Base-by-base conservation (phyloP, 768 basidiomycete species). In the Tylopilus plumbeoviolaceoides region DNA sequence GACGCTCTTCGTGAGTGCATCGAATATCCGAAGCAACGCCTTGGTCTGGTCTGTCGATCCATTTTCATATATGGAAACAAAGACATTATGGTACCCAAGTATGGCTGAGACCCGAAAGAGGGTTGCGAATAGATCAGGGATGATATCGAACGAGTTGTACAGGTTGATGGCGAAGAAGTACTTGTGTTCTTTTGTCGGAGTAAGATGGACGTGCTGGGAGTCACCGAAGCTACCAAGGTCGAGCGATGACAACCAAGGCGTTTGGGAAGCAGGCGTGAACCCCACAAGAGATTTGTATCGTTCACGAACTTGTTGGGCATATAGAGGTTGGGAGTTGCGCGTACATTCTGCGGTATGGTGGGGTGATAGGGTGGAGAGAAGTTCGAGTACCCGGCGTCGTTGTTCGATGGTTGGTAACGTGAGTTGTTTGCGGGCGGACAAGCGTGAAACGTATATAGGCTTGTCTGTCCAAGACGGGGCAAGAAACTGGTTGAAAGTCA, bases 81-180 rank as follows among this genome's bases (percentile, higher is more conserved):
- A 98, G 63, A 98, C 93, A 68, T 99, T 99, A 71, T 97, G 93
- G 73, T 91, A 98, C 6, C 97, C 97, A 30, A 99, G 78, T 58
- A 99, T 82, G 36, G 90, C 80, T 0, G 93, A 85, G 36, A 95
- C 85, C 51, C 94, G 84, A 78, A 99, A 99, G 61, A 99, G 86
- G 20, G 94, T 94, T 30, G 93, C 86, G 69, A 98, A 98, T 33
- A 98, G 80, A 72, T 99, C 97, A 17, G 97, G 95, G 59, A 98
- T 95, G 68, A 98, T 75, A 73, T 97, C 94, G 82, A 98, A 99
- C 12, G 95, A 98, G 77, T 99, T 99, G 79, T 98, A 98, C 54
- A 98, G 78, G 73, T 99, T 99, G 80, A 99, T 98, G 55, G 93
- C 95, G 72, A 99, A 97, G 73, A 92, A 98, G 70, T 98, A 99